These are phyloP conservation scores for Themeda triandra DNA, from an alignment of 176 grass and related monocot genomes.

Conservation along the genomic window DNA sequence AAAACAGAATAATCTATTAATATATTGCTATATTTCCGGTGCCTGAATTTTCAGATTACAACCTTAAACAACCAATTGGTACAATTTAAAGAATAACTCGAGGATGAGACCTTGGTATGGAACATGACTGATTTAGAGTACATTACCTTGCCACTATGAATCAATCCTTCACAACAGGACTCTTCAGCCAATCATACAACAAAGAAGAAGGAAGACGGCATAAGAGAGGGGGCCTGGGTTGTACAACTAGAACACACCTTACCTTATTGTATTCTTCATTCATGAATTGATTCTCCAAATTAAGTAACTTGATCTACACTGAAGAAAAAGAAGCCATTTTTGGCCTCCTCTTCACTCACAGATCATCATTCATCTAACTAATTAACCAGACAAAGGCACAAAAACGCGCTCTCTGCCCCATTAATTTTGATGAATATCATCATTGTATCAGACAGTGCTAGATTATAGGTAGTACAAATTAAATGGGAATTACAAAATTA, in stretches of 20 bases:
- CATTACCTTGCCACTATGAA: not conserved
- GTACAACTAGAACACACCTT: not conserved
- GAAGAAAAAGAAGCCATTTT: slow-evolving; percentile 12
- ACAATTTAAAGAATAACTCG: not conserved
- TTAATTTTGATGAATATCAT: not conserved
- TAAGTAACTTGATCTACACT: not conserved
- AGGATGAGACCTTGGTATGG: not conserved
- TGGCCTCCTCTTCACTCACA: not conserved
- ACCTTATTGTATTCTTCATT: not conserved
- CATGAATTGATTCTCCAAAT: not conserved
- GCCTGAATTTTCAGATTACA: not conserved
- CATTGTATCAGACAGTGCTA: not conserved
- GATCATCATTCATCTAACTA: not conserved
- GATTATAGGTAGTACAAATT: not conserved
- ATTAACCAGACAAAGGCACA: not conserved
- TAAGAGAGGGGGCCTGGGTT: not conserved
- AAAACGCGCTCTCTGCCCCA: not conserved
- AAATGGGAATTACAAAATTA: not conserved
- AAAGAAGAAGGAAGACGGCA: not conserved
- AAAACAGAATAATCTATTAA: not conserved
- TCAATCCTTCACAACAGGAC: not conserved
- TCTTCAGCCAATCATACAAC: not conserved
- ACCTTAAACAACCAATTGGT: not conserved
- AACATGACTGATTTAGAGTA: not conserved
- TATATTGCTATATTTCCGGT: too few species aligned